Conservation (phyloP, 2,329 filamentous ascomycete species). For the Trichoderma atroviride region DNA sequence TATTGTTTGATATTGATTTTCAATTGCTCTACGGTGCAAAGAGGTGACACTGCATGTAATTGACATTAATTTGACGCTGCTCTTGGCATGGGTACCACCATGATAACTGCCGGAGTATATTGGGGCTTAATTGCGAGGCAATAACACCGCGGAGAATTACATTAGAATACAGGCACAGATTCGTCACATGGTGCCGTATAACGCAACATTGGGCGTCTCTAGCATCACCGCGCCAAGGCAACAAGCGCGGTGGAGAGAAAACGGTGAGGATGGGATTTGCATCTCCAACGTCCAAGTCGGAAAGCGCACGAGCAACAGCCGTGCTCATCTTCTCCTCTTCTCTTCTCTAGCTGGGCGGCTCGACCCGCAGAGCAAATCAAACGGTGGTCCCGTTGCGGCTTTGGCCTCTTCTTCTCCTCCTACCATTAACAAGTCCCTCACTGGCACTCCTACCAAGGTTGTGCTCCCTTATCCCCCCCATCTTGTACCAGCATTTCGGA, state of each 20-base stretch:
- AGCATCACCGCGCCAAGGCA: neutral
- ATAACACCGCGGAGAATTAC: neutral
- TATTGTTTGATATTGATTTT: neutral
- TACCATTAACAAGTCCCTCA: too few species aligned
- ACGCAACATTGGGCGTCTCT: neutral
- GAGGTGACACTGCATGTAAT: neutral
- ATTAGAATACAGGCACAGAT: neutral
- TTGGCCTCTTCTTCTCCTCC: neutral
- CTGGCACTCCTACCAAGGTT: too few species aligned
- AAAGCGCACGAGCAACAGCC: neutral
- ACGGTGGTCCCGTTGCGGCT: neutral
- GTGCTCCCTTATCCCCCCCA: neutral
- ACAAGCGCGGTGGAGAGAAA: neutral
- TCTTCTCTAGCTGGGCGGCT: neutral
- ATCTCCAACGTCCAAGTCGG: neutral
- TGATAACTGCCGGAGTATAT: neutral
- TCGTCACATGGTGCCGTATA: neutral
- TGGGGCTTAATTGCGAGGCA: neutral
- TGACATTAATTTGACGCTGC: neutral
- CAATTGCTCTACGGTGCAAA: neutral
- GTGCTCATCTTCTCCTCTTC: neutral
- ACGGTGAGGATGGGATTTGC: neutral
- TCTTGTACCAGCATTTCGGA: neutral
- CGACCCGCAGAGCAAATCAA: slow-evolving; percentile 7
- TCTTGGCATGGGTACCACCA: neutral